Evolutionary conservation across 768 basidiomycete genomes (phyloP), one percentile per base, ranked within the genome.

Genomic region (Vararia minispora): DNA sequence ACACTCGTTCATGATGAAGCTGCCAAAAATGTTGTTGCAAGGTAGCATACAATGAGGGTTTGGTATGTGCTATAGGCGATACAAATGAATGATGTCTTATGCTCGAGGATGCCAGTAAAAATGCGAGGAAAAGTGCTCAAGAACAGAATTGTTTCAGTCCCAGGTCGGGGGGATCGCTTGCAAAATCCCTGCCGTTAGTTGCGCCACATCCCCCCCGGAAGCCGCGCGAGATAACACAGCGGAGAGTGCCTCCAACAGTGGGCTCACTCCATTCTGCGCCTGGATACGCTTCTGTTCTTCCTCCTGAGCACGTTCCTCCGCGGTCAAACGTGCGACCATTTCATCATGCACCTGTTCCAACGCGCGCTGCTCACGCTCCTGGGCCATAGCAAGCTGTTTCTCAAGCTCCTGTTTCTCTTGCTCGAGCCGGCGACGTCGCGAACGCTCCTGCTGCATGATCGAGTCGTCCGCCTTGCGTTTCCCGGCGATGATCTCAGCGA

Each of bases 391-490:
- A 3, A 45, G 34, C 27, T 30, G 34, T 7, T 41, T 37, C 29
- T 42, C 35, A 8, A 54, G 40, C 20, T 43, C 43, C 10, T 34
- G 25, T 8, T 42, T 20, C 12, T 34, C 16, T 12, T 37, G 39
- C 33, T 54, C 50, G 25, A 50, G 45, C 40, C 47, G 51, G 23
- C 46, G 49, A 10, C 53, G 54, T n/a, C 31, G 33, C 11, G 22
- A 27, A 18, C 49, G 52, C 38, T 56, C 57, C 6, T 34, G 21
- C 2, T n/a, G n/a, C n/a, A 37, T 36, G 17, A 52, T 45, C 18
- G 54, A 51, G 10, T 68, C 63, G 48, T 73, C 68, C 25, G 70
- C 44, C 48, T 64, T 63, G 21, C 68, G 68, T 46, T 71, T 72
- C 20, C 52, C 51, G 22, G 49, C 33, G 18, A 59, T 61, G 13